These are phyloP conservation scores for Schwanniomyces occidentalis DNA, from an alignment of 805 yeast species.

Conservation along the genomic window DNA sequence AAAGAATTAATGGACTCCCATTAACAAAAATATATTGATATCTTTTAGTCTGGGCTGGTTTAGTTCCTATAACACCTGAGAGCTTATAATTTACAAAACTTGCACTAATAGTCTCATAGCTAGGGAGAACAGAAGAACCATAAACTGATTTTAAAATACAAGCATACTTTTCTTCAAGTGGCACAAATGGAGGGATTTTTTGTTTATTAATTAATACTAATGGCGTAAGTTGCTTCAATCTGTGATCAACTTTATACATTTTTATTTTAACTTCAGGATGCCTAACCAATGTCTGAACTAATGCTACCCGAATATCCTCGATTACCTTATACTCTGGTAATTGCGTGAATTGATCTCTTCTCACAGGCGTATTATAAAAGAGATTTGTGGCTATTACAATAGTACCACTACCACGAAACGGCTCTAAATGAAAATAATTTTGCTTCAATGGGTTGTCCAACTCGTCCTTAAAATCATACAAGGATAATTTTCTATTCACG, in stretches of 20 bases:
- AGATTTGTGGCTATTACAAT: constrained; percentile 34
- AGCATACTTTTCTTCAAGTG: constrained; percentile 8
- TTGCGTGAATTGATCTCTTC: constrained; percentile 28
- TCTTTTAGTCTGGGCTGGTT: constrained; percentile 30
- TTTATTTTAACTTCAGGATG: constrained; percentile 14
- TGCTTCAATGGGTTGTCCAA: constrained; percentile 1
- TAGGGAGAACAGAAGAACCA: constrained; percentile 22
- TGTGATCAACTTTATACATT: background rate
- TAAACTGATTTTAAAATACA: constrained; percentile 19
- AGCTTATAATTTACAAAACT: constrained; percentile 22
- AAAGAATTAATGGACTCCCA: constrained; percentile 26
- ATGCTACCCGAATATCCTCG: constrained; percentile 24
- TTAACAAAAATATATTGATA: constrained; percentile 51
- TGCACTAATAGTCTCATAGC: constrained; percentile 27
- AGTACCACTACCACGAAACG: constrained; percentile 34
- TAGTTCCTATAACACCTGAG: constrained; percentile 41
- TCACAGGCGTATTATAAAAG: constrained; percentile 46
- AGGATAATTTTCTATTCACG: background rate
- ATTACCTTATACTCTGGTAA: constrained; percentile 19
- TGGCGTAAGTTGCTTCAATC: no score
- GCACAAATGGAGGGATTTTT: constrained; percentile 8
- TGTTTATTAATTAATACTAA: background rate
- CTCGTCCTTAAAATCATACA: constrained; percentile 2
- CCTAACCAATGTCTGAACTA: constrained; percentile 28
- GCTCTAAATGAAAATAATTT: constrained; percentile 6